phyloP scores from a whole-genome alignment of 2,329 filamentous ascomycete genomes.

The Colletotrichum sp. region DNA sequence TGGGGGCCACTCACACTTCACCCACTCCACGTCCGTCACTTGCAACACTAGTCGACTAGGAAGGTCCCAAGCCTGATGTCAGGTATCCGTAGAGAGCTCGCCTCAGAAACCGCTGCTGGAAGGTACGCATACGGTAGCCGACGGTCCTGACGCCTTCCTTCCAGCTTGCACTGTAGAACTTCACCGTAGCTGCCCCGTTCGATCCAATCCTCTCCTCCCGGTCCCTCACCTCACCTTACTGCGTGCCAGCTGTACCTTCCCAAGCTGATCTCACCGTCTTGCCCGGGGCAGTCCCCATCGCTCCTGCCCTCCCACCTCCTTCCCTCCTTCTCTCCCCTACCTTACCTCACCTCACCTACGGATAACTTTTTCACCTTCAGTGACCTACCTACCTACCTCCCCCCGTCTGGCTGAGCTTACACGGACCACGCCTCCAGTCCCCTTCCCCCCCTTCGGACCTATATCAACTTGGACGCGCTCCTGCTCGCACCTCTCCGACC shows the following conservation, averaged over 20 bases:
- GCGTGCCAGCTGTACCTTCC: background rate
- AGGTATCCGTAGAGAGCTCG: background rate
- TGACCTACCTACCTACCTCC: background rate
- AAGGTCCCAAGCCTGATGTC: background rate
- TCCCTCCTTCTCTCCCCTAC: background rate
- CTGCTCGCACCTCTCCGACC: background rate
- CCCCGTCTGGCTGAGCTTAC: background rate
- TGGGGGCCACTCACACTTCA: background rate
- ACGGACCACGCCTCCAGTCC: conserved; percentile 6
- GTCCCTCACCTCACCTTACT: background rate
- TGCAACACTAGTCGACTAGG: background rate
- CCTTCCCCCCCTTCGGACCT: conserved; percentile 6
- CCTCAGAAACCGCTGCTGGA: background rate
- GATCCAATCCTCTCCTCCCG: background rate
- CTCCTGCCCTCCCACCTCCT: background rate
- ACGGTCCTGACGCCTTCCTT: background rate
- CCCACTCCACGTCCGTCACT: conserved; percentile 11
- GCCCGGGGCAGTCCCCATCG: background rate
- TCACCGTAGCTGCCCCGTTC: background rate
- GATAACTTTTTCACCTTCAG: background rate
- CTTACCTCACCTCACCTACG: background rate
- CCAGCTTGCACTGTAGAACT: background rate
- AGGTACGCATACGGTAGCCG: background rate
- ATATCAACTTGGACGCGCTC: conserved; percentile 19
- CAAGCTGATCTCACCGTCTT: background rate